phyloP scores from a whole-genome alignment of 1,139 yeast genomes.

The Saccharomycopsis hybrid region DNA sequence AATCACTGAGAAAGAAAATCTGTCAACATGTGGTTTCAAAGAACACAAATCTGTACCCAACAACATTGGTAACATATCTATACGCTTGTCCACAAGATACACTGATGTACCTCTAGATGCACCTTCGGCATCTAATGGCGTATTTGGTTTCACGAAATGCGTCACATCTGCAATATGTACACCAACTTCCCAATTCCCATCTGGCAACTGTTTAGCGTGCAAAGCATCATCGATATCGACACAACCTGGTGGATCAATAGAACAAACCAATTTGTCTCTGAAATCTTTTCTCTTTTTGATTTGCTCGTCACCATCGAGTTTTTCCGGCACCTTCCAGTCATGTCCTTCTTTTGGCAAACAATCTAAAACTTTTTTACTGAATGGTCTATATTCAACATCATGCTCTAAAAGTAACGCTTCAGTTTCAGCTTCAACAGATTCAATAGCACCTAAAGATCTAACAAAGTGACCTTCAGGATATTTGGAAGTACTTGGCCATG shows the following conservation, averaged over 20 bases:
- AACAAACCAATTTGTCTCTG: slow-evolving; percentile 83
- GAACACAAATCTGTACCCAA: slow-evolving; percentile 96
- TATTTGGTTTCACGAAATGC: slow-evolving; percentile 89
- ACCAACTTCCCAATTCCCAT: slow-evolving; percentile 95
- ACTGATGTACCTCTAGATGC: slow-evolving; percentile 97
- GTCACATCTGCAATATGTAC: slow-evolving; percentile 99
- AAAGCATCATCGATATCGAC: slow-evolving; percentile 99
- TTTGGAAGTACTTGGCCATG: slow-evolving; percentile 82
- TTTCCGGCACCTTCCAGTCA: slow-evolving; percentile 81
- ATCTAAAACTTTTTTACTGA: slow-evolving; percentile 83
- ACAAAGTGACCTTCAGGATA: slow-evolving; percentile 95
- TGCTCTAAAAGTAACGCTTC: slow-evolving; percentile 91
- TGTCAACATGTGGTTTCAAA: slow-evolving; percentile 87
- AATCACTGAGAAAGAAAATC: slow-evolving; percentile 91
- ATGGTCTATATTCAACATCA: slow-evolving; percentile 95
- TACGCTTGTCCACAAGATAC: slow-evolving; percentile 96
- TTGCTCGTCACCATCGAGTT: slow-evolving; percentile 43
- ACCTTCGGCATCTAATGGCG: slow-evolving; percentile 92
- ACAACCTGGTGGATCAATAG: slow-evolving; percentile 97
- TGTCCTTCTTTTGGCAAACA: slow-evolving; percentile 93
- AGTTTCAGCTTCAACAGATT: slow-evolving; percentile 91
- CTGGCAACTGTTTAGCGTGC: slow-evolving; percentile 77
- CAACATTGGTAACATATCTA: slow-evolving; percentile 96
- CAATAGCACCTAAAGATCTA: slow-evolving; percentile 81
- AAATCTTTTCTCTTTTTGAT: slow-evolving; percentile 59